Evolutionary conservation across 169 alveolate genomes (phyloP).

Genomic region (Cryptosporidium sp.): DNA sequence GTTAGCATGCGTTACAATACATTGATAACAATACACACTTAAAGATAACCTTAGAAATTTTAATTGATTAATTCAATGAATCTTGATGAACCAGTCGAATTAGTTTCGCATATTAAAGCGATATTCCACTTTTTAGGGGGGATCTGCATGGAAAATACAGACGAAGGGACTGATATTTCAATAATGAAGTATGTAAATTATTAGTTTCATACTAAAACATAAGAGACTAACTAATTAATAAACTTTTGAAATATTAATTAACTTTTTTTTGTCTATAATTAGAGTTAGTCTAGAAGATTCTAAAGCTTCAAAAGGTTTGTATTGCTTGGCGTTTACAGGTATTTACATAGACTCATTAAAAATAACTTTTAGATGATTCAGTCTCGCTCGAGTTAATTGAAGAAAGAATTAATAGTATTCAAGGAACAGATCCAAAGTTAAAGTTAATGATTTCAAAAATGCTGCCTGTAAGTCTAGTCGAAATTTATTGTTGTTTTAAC

Average conservation of each 20-base stretch:
- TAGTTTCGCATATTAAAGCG: slow-evolving; percentile 58
- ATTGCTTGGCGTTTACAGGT: not conserved
- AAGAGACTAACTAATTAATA: not conserved
- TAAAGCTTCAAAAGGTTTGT: slow-evolving; percentile 12
- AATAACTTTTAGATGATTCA: slow-evolving; percentile 20
- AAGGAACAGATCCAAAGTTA: slow-evolving; percentile 44
- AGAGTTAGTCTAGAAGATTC: not conserved
- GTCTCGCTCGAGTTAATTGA: slow-evolving; percentile 43
- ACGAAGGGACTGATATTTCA: slow-evolving; percentile 3
- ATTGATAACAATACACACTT: not conserved
- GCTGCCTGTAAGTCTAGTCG: slow-evolving; percentile 46
- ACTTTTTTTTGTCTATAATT: not conserved
- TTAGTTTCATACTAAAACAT: not conserved
- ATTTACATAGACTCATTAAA: not conserved
- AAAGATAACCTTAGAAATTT: not conserved
- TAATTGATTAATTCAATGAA: not conserved
- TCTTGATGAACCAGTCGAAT: slow-evolving; percentile 36
- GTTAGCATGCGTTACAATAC: not conserved
- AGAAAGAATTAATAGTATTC: slow-evolving; percentile 54
- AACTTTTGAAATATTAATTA: not conserved
- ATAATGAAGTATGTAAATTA: slow-evolving; percentile 48
- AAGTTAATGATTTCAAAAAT: slow-evolving; percentile 60
- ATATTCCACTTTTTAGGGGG: slow-evolving; percentile 70
- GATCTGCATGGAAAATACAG: not conserved
- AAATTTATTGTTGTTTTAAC: not conserved